Conservation (phyloP, 1,284 basidiomycete genomes). For the Gymnopus androsaceus region DNA sequence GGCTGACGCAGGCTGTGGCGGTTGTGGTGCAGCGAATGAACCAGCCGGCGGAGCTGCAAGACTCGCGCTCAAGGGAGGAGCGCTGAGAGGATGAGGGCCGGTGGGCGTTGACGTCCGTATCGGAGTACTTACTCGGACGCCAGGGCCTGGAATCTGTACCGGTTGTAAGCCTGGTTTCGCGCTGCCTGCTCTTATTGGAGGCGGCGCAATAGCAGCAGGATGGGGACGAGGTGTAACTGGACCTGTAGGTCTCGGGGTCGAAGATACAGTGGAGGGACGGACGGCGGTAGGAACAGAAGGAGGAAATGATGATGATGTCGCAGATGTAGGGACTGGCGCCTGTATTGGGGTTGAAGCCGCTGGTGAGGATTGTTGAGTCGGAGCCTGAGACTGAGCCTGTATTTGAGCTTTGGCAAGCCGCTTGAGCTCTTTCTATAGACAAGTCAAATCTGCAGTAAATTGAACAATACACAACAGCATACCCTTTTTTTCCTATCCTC, state of each 20-base stretch:
- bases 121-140: slow-evolving; percentile 26
- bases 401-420: slow-evolving; percentile 65
- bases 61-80: slow-evolving; percentile 25
- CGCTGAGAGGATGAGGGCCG: slow-evolving; percentile 30
- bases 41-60: slow-evolving; percentile 12
- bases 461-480: slow-evolving; percentile 31
- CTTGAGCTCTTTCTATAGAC: slow-evolving; percentile 68
- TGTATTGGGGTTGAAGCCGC: slow-evolving; percentile 23
- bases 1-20: background rate
- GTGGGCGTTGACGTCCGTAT: slow-evolving; percentile 35
- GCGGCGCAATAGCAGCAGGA: slow-evolving; percentile 17
- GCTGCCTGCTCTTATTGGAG: slow-evolving; percentile 13
- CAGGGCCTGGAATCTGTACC: slow-evolving; percentile 20
- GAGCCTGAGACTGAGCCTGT: slow-evolving; percentile 30
- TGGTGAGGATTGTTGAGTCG: slow-evolving; percentile 24
- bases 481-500: slow-evolving; percentile 80
- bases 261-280: slow-evolving; percentile 20
- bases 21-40: slow-evolving; percentile 27
- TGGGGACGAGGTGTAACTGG: slow-evolving; percentile 28
- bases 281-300: slow-evolving; percentile 21
- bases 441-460: background rate
- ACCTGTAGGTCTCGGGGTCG: slow-evolving; percentile 23
- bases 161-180: slow-evolving; percentile 26
- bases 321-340: slow-evolving; percentile 35
- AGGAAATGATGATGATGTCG: slow-evolving; percentile 32